A percentile compares a stretch with the other conserved stretches of the same genome.
phyloP scores from a whole-genome alignment of 179 eudicot species.

The Gypsophila paniculata region DNA sequence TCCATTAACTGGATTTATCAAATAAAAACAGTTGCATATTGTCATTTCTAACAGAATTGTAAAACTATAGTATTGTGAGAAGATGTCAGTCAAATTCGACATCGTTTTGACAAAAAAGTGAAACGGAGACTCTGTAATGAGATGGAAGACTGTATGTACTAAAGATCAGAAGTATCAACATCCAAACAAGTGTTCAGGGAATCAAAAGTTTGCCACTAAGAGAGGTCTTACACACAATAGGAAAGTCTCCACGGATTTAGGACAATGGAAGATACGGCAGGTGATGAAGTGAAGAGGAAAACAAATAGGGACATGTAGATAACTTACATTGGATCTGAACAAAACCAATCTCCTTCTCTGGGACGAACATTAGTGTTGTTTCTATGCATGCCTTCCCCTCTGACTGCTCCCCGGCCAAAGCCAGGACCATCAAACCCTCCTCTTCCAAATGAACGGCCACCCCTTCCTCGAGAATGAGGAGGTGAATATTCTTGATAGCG shows the following conservation, averaged over 20 bases:
- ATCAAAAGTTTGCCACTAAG: neutral
- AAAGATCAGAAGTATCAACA: neutral
- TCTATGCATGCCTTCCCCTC: slow-evolving; percentile 58
- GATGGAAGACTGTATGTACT: neutral
- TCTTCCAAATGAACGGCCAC: slow-evolving; percentile 53
- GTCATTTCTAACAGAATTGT: no score
- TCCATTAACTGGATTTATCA: no score
- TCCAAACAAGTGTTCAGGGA: neutral
- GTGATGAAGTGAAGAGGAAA: no score
- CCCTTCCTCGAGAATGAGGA: slow-evolving; percentile 68
- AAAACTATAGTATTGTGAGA: no score
- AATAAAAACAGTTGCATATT: no score
- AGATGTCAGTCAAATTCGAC: no score
- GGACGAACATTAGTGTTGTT: slow-evolving; percentile 83
- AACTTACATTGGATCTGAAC: slow-evolving; percentile 74
- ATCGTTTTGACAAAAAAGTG: no score
- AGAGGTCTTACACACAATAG: neutral
- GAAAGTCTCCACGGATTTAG: no score
- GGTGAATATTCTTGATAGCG: slow-evolving; percentile 75
- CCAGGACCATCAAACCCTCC: slow-evolving; percentile 62
- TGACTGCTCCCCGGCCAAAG: slow-evolving; percentile 50
- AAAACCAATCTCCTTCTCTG: slow-evolving; percentile 92
- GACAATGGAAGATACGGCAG: no score
- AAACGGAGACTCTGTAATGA: no score
- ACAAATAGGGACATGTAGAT: neutral